Base-by-base conservation (phyloP, 139 green algal genomes). In the Chlamydomonas sp. region DNA sequence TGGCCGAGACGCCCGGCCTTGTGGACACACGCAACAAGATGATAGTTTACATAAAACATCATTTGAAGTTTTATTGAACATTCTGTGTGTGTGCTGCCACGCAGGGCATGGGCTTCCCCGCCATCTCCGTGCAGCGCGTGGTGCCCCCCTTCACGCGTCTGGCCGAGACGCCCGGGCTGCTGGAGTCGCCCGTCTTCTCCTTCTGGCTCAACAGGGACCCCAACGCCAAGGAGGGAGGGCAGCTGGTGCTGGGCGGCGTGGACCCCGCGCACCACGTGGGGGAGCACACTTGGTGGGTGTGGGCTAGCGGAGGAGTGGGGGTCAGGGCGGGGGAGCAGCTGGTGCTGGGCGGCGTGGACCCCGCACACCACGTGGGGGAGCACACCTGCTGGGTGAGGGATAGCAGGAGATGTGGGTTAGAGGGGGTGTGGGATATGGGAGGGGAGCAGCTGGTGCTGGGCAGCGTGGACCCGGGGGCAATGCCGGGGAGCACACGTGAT, bases 171-270 rank as follows among this genome's bases (percentile, higher is more conserved):
- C 14, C 2, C 17, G 90, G 88, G 0, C 85, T 98, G 72, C 85
- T 99, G 59, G 90, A 92, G 1, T 93, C 97, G 88, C 95, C 96
- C 0, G 89, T 99, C 8, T 99, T 99, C 92, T 97, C 94, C 61
- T 99, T 99, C 93, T 99, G 97, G 97, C 90, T 99, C 9, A 98
- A 98, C 92, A 89, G 94, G n/a, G 88, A 97, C 85, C 91, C 94
- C 18, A 83, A 95, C 66, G 92, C 88, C 15, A 67, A 74, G 31
- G 91, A 92, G 16, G 98, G 98, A 8, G 98, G 98, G 0, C 97
- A 99, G 95, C 85, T 99, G 66, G 92, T 99, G 69, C 92, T 99
- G 77, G 98, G 98, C 3, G 98, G 98, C 17, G 86, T 98, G 12
- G 96, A 99, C 93, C 85, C 92, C 6, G 81, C 90, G 18, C 98